Base-by-base conservation (phyloP, 192 early-diverging fungal species). In the Coemansia sp. region DNA sequence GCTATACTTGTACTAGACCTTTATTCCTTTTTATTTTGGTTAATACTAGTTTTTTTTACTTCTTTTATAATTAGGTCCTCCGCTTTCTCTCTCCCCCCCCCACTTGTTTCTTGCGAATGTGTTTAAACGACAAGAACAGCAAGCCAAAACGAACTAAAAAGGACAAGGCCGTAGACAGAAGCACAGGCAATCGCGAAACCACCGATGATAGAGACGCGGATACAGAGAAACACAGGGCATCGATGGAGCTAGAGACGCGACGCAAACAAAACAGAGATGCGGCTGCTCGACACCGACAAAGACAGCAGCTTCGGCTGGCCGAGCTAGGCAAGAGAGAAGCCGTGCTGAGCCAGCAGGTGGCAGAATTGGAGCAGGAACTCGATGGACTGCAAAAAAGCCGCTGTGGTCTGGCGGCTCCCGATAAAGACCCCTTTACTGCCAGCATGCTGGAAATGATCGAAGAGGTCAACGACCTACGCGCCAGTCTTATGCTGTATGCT, bases 241-340 rank as follows among this genome's bases (percentile, higher is more conserved):
- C 25, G 4, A 27, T 35, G 1, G 60, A 65, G 2, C 39, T 64
- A 3, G 67, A 69, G 42, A 58, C 58, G 34, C 65, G 71, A 4
- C 52, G 76, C 14, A 35, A 55, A 14, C 76, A 73, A 58, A 78
- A 78, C 61, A 67, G 76, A 63, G 68, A 72, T 28, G 76, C 76
- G 11, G 76, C 76, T 20, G 76, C 76, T 16, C 53, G 67, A 23
- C 76, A 78, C 28, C 62, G 76, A 4, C 60, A 60, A 23, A 20
- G 76, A 28, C 76, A 78, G 61, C 67, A 78, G 52, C n/a, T 50
- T 19, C 46, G 70, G 36, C 58, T 78, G 2, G 57, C 60, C 0
- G 60, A 53, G 34, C 57, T 72, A n/a, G 30, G 34, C 25, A 42
- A 39, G 13, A 64, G 47, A 36, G 75, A 78, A 32, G 70, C 65